These are phyloP conservation scores for Skeletonema potamos DNA, from an alignment of 108 stramenopile genomes.

Conservation along the genomic window DNA sequence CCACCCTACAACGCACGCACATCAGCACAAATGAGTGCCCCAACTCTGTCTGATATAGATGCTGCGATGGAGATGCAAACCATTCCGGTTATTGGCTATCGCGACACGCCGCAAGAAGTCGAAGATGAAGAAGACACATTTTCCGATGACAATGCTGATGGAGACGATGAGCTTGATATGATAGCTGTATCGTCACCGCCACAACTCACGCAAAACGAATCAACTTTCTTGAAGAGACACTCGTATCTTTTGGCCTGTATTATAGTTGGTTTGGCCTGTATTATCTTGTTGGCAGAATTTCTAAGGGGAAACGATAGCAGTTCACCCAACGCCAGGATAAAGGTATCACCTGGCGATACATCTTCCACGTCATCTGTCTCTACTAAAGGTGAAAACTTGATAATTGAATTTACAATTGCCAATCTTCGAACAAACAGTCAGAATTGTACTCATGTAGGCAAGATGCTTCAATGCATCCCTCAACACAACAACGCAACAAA, in stretches of 20 bases:
- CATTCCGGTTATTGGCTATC: background rate
- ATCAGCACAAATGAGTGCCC: background rate
- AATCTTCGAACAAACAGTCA: background rate
- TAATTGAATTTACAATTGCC: background rate
- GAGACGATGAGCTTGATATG: background rate
- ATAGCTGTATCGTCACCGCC: background rate
- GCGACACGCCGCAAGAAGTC: background rate
- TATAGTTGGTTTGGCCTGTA: background rate
- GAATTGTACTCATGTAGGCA: background rate
- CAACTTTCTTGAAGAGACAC: background rate
- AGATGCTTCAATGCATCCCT: background rate
- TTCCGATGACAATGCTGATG: background rate
- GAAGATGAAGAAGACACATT: background rate
- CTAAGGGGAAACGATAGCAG: background rate
- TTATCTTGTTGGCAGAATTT: background rate
- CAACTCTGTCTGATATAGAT: background rate
- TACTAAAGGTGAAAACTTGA: background rate
- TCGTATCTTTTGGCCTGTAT: background rate
- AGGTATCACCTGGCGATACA: background rate
- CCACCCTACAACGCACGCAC: no score
- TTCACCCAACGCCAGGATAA: background rate
- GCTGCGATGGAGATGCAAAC: background rate
- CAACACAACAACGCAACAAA: conserved; percentile 1
- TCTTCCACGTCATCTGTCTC: background rate
- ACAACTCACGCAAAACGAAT: background rate